phyloP scores from a whole-genome alignment of 805 yeast species.

The Candida pseudoglaebosa region DNA sequence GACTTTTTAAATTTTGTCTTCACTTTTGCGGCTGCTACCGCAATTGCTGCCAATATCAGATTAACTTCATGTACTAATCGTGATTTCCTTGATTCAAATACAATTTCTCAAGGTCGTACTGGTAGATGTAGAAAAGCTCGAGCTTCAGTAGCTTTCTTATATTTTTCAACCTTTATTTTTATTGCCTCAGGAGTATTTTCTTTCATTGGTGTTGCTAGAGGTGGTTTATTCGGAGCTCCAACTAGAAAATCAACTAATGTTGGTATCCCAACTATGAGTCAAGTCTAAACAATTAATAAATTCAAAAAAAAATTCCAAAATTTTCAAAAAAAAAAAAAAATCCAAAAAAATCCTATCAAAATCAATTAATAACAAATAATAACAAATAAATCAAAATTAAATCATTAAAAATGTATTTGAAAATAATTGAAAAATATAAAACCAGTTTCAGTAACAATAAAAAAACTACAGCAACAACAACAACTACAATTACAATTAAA shows the following conservation, averaged over 20 bases:
- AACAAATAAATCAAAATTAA: too few species aligned
- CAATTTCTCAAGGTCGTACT: conserved; percentile 66
- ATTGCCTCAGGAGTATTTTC: conserved; percentile 59
- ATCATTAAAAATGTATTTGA: too few species aligned
- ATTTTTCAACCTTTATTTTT: conserved; percentile 76
- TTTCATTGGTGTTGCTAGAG: conserved; percentile 52
- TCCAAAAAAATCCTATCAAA: too few species aligned
- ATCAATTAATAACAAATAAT: too few species aligned
- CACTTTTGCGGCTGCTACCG: conserved; percentile 92
- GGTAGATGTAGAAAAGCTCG: conserved; percentile 96
- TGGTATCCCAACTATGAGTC: conserved; percentile 88
- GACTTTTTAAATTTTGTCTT: conserved; percentile 89
- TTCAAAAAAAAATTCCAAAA: too few species aligned
- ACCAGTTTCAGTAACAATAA: too few species aligned
- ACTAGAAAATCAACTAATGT: conserved; percentile 55
- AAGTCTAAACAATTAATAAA: too few species aligned
- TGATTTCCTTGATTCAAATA: conserved; percentile 59
- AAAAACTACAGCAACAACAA: too few species aligned
- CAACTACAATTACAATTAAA: too few species aligned
- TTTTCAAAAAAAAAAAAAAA: too few species aligned
- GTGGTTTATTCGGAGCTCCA: conserved; percentile 44
- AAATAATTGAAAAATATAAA: too few species aligned
- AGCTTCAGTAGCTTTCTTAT: conserved; percentile 76
- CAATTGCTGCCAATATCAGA: conserved; percentile 86
- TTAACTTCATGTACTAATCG: conserved; percentile 80